Conservation (phyloP, 192 early-diverging fungal genomes). For the Backusella mclennaniae region DNA sequence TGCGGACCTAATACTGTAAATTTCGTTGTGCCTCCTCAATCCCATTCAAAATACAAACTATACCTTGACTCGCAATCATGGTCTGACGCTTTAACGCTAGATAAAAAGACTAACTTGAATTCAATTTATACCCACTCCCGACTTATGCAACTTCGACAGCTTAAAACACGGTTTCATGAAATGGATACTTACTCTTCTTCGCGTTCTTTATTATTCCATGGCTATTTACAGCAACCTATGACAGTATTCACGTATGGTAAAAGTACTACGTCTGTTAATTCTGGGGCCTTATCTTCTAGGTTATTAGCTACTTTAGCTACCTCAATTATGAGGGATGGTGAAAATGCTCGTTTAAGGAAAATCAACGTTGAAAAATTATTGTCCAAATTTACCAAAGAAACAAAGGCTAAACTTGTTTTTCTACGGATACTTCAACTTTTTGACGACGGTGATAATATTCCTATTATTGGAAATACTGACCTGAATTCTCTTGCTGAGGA, state of each 20-base stretch:
- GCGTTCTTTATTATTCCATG: background rate
- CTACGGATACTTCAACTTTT: background rate
- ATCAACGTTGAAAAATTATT: background rate
- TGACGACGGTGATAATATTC: background rate
- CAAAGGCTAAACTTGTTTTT: background rate
- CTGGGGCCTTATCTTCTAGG: background rate
- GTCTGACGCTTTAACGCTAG: background rate
- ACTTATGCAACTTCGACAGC: slow-evolving; percentile 1
- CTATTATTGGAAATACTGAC: background rate
- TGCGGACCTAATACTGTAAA: background rate
- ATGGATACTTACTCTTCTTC: background rate
- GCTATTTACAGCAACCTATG: background rate
- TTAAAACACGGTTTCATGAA: background rate
- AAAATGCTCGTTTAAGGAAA: slow-evolving; percentile 1
- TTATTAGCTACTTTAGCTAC: background rate
- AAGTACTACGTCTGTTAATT: background rate
- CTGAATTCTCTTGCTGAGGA: background rate
- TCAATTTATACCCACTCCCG: background rate
- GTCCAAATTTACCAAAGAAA: background rate
- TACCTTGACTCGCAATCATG: background rate
- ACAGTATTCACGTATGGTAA: background rate
- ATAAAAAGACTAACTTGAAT: background rate
- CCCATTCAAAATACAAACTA: background rate
- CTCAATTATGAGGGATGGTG: background rate
- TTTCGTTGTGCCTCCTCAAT: background rate